Evolutionary conservation across 2,329 filamentous ascomycete species (phyloP).

Genomic region (Diaporthe citri): DNA sequence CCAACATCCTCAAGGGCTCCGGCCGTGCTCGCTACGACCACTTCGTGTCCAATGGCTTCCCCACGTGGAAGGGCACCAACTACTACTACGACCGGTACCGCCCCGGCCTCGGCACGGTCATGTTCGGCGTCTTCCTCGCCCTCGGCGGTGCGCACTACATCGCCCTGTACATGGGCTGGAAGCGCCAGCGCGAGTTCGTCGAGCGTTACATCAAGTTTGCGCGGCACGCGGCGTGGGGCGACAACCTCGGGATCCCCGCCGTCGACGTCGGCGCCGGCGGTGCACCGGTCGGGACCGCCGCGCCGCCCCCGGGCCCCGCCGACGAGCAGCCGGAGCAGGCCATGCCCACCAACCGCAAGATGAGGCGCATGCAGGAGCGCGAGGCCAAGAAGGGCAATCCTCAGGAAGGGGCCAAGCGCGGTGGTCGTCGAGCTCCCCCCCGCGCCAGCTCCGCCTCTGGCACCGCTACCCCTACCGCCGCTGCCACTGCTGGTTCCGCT

Average conservation of each 20-base stretch:
- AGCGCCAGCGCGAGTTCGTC: slow-evolving; percentile 90
- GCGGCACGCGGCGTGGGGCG: slow-evolving; percentile 89
- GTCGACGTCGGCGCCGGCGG: slow-evolving; percentile 56
- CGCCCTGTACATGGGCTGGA: slow-evolving; percentile 87
- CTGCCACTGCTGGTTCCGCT: slow-evolving; percentile 62
- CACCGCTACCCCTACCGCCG: slow-evolving; percentile 67
- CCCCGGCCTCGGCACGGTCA: slow-evolving; percentile 87
- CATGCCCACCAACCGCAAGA: slow-evolving; percentile 78
- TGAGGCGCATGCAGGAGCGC: slow-evolving; percentile 90
- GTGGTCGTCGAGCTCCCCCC: slow-evolving; percentile 51
- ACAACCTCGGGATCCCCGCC: slow-evolving; percentile 79
- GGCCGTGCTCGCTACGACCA: slow-evolving; percentile 92
- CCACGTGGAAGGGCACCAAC: slow-evolving; percentile 94
- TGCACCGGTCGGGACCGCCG: slow-evolving; percentile 43
- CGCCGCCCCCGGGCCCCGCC: slow-evolving; percentile 56
- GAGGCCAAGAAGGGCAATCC: slow-evolving; percentile 78
- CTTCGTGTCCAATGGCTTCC: slow-evolving; percentile 93
- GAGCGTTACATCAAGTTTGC: slow-evolving; percentile 93
- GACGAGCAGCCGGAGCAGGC: slow-evolving; percentile 65
- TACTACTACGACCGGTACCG: slow-evolving; percentile 98
- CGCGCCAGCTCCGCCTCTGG: slow-evolving; percentile 56
- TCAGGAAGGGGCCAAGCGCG: slow-evolving; percentile 61
- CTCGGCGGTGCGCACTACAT: slow-evolving; percentile 92
- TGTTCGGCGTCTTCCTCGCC: slow-evolving; percentile 84
- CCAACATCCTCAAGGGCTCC: slow-evolving; percentile 85